These are phyloP conservation scores for Adenanthera pavonina DNA, from an alignment of 306 rosid species.

Conservation along the genomic window DNA sequence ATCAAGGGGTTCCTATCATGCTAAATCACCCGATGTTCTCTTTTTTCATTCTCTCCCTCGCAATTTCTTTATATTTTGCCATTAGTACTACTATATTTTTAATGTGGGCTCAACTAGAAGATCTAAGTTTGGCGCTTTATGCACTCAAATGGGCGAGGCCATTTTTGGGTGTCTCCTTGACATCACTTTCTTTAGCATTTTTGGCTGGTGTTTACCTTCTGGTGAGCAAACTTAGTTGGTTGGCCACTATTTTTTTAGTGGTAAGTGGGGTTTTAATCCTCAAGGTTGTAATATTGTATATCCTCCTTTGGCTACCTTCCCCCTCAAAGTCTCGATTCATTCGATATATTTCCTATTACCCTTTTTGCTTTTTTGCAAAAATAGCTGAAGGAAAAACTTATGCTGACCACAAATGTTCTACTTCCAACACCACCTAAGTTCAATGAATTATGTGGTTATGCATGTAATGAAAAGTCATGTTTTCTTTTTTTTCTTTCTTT, in stretches of 20 bases:
- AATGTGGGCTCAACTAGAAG: slow-evolving; percentile 40
- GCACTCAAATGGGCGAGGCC: background rate
- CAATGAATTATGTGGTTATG: too few species aligned
- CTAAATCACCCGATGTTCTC: background rate
- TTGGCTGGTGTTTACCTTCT: slow-evolving; percentile 38
- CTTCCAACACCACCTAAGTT: too few species aligned
- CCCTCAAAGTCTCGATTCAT: background rate
- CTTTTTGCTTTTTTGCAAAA: too few species aligned
- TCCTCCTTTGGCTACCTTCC: slow-evolving; percentile 8
- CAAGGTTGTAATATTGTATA: background rate
- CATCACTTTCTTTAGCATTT: slow-evolving; percentile 39
- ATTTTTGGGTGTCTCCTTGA: slow-evolving; percentile 38
- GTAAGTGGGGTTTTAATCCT: too few species aligned
- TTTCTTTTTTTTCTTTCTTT: too few species aligned
- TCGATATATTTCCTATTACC: too few species aligned
- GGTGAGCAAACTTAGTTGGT: slow-evolving; percentile 24
- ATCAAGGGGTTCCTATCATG: slow-evolving; percentile 13
- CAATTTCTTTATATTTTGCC: background rate
- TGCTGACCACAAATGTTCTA: too few species aligned
- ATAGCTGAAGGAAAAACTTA: too few species aligned
- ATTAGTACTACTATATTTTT: slow-evolving; percentile 25
- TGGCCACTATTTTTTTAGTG: background rate
- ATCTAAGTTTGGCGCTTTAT: background rate
- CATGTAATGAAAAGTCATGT: too few species aligned
- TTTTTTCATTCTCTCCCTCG: slow-evolving; percentile 23